Conservation (phyloP, 441 rosid genomes). For the Erodium texanum region DNA sequence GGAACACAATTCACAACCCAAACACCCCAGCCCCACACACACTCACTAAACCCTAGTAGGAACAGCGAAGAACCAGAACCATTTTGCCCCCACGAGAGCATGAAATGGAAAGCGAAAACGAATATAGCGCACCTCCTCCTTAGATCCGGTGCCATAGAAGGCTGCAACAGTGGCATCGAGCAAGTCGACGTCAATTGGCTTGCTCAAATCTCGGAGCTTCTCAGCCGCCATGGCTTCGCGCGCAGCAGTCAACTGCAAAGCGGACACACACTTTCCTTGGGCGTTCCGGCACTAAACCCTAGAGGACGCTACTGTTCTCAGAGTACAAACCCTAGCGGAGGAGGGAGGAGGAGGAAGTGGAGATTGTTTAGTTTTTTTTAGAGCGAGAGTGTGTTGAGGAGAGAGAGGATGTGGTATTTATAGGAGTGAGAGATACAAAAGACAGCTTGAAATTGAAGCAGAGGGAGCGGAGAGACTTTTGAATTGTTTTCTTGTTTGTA, state of each 20-base stretch:
- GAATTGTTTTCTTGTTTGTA: conserved; percentile 15
- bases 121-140: conserved; percentile 70
- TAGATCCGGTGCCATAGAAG: conserved; percentile 99
- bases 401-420: conserved; percentile 10
- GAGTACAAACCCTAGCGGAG: conserved; percentile 39
- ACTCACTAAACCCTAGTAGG: conserved; percentile 1
- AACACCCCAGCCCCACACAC: not conserved
- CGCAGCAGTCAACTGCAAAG: not conserved
- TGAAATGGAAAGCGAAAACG: not conserved
- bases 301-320: conserved; percentile 10
- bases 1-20: not conserved
- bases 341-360: not conserved
- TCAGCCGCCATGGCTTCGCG: conserved; percentile 61
- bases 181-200: conserved; percentile 82
- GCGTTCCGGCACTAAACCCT: no score
- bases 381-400: conserved; percentile 24
- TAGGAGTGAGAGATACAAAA: conserved; percentile 18
- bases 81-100: not conserved
- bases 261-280: conserved; percentile 9
- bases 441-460: conserved; percentile 79
- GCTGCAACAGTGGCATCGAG: conserved; percentile 98
- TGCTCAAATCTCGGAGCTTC: conserved; percentile 90
- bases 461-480: conserved; percentile 32
- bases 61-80: not conserved
- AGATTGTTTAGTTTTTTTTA: conserved; percentile 15